phyloP scores from a whole-genome alignment of 2,329 filamentous ascomycete genomes.

The Emergomyces orientalis region DNA sequence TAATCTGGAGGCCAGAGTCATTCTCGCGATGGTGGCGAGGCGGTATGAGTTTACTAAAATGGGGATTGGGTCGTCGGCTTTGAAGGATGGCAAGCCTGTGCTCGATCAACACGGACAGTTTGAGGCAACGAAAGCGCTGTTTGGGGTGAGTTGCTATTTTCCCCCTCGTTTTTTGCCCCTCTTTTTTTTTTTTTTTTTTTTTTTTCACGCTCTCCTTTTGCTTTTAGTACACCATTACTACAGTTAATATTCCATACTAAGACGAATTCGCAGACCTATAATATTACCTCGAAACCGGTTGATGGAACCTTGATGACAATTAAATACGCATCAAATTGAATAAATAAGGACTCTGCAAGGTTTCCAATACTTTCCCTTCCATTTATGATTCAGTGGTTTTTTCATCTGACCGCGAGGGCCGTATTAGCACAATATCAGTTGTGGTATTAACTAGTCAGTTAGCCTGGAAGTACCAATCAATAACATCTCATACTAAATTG shows the following conservation, averaged over 20 bases:
- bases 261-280: neutral
- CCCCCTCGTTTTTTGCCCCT: neutral
- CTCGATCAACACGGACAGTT: neutral
- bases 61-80: neutral
- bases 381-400: no score
- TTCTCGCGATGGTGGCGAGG: neutral
- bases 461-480: no score
- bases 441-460: no score
- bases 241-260: neutral
- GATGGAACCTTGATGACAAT: neutral
- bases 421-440: no score
- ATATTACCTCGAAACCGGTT: neutral
- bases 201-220: neutral
- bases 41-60: neutral
- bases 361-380: no score
- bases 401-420: no score
- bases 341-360: no score
- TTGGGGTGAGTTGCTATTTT: neutral
- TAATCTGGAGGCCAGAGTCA: neutral
- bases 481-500: no score
- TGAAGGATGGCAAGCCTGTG: neutral
- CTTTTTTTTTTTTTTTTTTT: neutral
- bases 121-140: neutral
- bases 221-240: no score
- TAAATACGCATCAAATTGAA: neutral